Evolutionary conservation across 1,139 yeast genomes (phyloP), one percentile per base, ranked within the genome.

Genomic region (Candida tetrigidarum): DNA sequence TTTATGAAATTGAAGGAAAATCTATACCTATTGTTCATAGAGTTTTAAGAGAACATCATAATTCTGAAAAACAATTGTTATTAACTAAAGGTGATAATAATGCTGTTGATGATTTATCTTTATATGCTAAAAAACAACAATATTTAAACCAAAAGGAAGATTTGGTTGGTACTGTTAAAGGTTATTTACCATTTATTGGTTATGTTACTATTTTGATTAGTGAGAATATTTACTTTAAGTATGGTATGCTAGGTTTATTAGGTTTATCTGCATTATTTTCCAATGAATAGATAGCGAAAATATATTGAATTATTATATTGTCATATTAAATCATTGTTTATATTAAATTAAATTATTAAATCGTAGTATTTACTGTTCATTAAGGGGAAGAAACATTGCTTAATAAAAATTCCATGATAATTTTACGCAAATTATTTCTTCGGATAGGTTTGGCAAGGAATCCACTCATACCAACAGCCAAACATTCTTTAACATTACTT

Each of bases 21-120:
- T 75, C 81, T 30, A 92, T 93, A 38, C 99, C 99, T 15, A 93
- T 93, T 60, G 99, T 93, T 19, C 99, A 93, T 61, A 80, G 99
- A 53, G 97, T 95, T 1, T 66, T 95, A 59, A 79, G 97, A 58
- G 93, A 90, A 56, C 96, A 89, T 61, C 82, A 76, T 52, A 67
- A 66, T 49, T 39, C 45, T 5, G 69, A 76, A 53, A 83, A 82
- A 60, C 98, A 93, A 66, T 73, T 84, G 47, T 68, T 93, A 43
- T 76, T 93, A 51, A 95, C 99, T 2, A 93, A 93, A 64, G 99
- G 99, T 62, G 99, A 93, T 65, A 95, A 95, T 65, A 93, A 93
- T 61, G 88, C 93, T 3, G 84, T 87, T 46, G 96, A 93, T 65
- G 99, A 93, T 66, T 76, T 93, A 55, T 86, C 89, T 16, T 74